A percentile compares a stretch with the other conserved stretches of the same genome.
phyloP scores from a whole-genome alignment of 225 moss, liverwort and hornwort species.

The Sphagnum tenellum region DNA sequence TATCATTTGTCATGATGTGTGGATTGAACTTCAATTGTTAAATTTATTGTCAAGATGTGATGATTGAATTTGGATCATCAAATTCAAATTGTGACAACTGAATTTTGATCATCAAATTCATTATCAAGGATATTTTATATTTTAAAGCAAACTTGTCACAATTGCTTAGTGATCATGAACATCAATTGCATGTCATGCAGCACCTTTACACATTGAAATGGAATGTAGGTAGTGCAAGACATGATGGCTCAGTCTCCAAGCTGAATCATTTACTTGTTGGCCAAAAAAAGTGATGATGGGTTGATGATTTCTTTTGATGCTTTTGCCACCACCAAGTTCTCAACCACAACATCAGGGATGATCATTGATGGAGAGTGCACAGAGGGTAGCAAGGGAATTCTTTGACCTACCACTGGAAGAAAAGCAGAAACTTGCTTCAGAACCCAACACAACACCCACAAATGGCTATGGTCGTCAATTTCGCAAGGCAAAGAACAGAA shows the following conservation, averaged over 20 bases:
- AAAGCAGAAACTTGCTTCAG: constrained; percentile 25
- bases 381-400: constrained; percentile 29
- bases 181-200: no score
- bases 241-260: neutral
- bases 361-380: constrained; percentile 19
- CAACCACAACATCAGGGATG: constrained; percentile 36
- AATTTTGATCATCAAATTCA: neutral
- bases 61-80: neutral
- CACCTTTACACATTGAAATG: no score
- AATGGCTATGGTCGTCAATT: constrained; percentile 27
- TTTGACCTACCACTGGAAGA: constrained; percentile 29
- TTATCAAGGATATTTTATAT: no score
- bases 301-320: neutral
- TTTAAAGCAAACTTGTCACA: no score
- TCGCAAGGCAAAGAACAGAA: constrained; percentile 14
- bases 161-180: neutral
- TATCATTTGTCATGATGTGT: no score
- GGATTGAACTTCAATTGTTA: no score
- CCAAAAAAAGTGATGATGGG: neutral
- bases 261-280: neutral
- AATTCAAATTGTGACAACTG: neutral
- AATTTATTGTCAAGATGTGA: no score
- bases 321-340: constrained; percentile 38
- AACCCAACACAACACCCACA: neutral
- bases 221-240: neutral